These are phyloP conservation scores for Fusarium oxysporum DNA, from an alignment of 2,329 filamentous ascomycete genomes.

Conservation along the genomic window DNA sequence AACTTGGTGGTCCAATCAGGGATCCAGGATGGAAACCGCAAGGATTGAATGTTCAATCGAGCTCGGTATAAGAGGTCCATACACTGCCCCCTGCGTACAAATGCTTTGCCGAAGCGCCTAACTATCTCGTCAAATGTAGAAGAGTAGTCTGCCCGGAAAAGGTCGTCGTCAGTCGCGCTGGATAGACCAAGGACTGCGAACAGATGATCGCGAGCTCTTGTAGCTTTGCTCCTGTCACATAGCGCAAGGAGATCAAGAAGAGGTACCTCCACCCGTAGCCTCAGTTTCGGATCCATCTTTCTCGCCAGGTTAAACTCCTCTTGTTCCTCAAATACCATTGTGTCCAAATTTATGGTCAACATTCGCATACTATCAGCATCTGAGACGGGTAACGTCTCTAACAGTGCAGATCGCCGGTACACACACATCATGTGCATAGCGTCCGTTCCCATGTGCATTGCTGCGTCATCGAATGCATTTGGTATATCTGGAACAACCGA, in stretches of 20 bases:
- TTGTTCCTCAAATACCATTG: background rate
- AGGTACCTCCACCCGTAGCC: background rate
- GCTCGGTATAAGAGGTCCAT: background rate
- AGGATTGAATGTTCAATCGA: background rate
- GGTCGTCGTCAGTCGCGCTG: rapidly evolving
- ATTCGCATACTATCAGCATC: background rate
- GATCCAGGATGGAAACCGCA: background rate
- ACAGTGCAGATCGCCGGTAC: background rate
- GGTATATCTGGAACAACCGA: background rate
- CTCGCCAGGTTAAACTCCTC: background rate
- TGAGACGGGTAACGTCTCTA: rapidly evolving
- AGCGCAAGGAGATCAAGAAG: background rate
- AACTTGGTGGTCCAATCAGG: background rate
- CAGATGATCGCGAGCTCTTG: background rate
- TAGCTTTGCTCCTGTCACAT: background rate
- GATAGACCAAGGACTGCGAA: background rate
- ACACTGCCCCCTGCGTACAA: background rate
- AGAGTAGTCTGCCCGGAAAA: background rate
- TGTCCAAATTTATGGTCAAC: background rate
- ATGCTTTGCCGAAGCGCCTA: rapidly evolving
- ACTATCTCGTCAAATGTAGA: background rate
- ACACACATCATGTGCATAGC: background rate
- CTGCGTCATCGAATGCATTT: background rate
- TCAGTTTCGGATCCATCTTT: too few relatives aligned
- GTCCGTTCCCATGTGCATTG: rapidly evolving